Conservation (phyloP, 2,329 filamentous ascomycete genomes). For the Clonostachys rhizophaga region DNA sequence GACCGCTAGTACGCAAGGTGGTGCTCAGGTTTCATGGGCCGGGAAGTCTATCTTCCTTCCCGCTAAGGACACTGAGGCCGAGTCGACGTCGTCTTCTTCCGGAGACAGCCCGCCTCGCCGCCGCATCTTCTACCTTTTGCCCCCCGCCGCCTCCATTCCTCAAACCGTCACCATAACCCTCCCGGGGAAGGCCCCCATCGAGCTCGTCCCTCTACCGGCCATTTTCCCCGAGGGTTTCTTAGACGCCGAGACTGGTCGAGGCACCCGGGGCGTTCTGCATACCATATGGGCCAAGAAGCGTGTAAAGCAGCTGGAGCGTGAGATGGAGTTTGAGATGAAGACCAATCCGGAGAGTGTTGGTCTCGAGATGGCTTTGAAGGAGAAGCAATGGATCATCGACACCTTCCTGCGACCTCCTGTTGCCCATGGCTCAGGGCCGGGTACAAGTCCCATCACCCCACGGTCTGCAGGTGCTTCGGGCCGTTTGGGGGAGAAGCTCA, state of each 20-base stretch:
- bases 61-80: slow-evolving; percentile 15
- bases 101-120: slow-evolving; percentile 32
- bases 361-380: slow-evolving; percentile 76
- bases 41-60: slow-evolving; percentile 67
- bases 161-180: slow-evolving; percentile 63
- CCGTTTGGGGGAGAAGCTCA: slow-evolving; percentile 73
- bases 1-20: slow-evolving; percentile 3
- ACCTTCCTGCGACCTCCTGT: slow-evolving; percentile 54
- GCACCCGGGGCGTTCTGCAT: slow-evolving; percentile 78
- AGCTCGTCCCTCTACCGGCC: slow-evolving; percentile 77
- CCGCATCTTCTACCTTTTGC: slow-evolving; percentile 76
- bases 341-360: slow-evolving; percentile 78
- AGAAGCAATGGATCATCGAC: slow-evolving; percentile 79
- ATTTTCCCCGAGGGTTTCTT: slow-evolving; percentile 79
- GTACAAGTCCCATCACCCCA: slow-evolving; percentile 19
- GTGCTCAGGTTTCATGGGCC: slow-evolving; percentile 80
- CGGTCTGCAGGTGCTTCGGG: slow-evolving; percentile 62
- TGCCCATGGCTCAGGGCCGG: slow-evolving; percentile 22
- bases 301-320: slow-evolving; percentile 67
- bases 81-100: neutral
- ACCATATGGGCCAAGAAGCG: slow-evolving; percentile 88
- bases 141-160: slow-evolving; percentile 67
- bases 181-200: slow-evolving; percentile 29
- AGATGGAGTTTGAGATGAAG: slow-evolving; percentile 70
- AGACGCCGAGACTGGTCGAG: slow-evolving; percentile 46